Evolutionary conservation across 2,329 filamentous ascomycete genomes (phyloP).

Genomic region (Diaporthe velutina): DNA sequence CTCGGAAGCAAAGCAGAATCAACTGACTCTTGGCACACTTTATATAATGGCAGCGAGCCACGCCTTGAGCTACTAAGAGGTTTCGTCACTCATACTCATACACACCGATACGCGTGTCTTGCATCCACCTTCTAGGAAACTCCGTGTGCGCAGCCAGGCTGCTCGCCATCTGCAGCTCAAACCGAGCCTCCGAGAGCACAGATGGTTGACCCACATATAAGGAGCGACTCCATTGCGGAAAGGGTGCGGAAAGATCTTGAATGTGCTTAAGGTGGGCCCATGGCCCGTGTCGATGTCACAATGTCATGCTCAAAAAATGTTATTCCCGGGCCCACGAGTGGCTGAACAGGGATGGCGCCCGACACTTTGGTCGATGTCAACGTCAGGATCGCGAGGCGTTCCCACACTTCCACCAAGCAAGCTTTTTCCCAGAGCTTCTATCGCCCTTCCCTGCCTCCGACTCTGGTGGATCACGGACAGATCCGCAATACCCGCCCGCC

Average conservation of each 20-base stretch:
- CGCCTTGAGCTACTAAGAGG: not conserved
- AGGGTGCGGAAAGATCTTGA: constrained; percentile 9
- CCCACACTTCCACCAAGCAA: constrained; percentile 7
- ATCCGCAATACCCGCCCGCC: constrained; percentile 10
- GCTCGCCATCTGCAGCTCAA: constrained; percentile 2
- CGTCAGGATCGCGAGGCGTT: constrained; percentile 21
- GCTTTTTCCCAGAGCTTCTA: not conserved
- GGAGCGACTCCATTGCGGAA: constrained; percentile 3
- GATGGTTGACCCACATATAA: not conserved
- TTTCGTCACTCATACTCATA: constrained; percentile 12
- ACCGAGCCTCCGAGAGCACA: constrained; percentile 21
- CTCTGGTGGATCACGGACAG: not conserved
- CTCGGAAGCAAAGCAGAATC: not conserved
- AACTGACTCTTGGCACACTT: not conserved
- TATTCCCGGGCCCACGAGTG: constrained; percentile 13
- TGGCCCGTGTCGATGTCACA: not conserved
- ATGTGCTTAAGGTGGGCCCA: not conserved
- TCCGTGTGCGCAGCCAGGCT: not conserved
- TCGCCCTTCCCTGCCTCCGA: not conserved
- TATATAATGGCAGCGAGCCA: not conserved
- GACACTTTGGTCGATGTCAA: not conserved
- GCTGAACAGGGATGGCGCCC: constrained; percentile 1
- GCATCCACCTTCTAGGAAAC: constrained; percentile 7
- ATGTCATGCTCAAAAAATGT: not conserved
- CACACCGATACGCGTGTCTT: constrained; percentile 6